Evolutionary conservation across 352 stramenopile species (phyloP).

Genomic region (Heterotrichella gracilis): DNA sequence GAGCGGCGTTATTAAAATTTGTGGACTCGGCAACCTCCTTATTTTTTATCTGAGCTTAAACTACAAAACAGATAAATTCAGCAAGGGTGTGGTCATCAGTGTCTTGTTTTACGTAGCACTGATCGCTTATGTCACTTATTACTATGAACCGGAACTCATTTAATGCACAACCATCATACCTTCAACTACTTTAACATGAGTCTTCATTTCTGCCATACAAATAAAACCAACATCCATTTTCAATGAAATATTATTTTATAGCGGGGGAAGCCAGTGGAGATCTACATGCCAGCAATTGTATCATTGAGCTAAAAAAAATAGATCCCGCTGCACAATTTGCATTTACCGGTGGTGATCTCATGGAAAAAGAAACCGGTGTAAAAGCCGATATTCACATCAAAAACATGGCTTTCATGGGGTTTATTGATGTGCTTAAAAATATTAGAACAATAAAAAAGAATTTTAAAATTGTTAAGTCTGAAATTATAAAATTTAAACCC

Average conservation of each 20-base stretch:
- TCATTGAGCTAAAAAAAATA: neutral
- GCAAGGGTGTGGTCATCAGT: neutral
- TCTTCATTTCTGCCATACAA: too few species aligned
- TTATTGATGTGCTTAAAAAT: neutral
- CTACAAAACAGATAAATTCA: neutral
- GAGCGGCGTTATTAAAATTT: neutral
- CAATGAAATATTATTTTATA: slow-evolving; percentile 11
- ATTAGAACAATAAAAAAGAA: neutral
- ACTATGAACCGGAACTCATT: too few species aligned
- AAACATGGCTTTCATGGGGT: neutral
- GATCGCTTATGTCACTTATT: neutral
- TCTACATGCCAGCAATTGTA: neutral
- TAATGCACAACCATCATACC: too few species aligned
- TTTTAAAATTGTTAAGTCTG: neutral
- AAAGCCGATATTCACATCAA: neutral
- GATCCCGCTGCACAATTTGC: neutral
- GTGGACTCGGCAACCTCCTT: neutral
- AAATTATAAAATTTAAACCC: slow-evolving; percentile 5
- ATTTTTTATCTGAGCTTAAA: neutral
- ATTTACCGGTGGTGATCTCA: slow-evolving; percentile 1
- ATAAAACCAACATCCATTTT: too few species aligned
- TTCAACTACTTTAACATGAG: too few species aligned
- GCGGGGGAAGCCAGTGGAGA: neutral
- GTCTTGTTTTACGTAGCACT: neutral
- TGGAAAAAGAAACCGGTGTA: neutral